Base-by-base conservation (phyloP, 1,284 basidiomycete species). In the Austroboletus rostrupii region DNA sequence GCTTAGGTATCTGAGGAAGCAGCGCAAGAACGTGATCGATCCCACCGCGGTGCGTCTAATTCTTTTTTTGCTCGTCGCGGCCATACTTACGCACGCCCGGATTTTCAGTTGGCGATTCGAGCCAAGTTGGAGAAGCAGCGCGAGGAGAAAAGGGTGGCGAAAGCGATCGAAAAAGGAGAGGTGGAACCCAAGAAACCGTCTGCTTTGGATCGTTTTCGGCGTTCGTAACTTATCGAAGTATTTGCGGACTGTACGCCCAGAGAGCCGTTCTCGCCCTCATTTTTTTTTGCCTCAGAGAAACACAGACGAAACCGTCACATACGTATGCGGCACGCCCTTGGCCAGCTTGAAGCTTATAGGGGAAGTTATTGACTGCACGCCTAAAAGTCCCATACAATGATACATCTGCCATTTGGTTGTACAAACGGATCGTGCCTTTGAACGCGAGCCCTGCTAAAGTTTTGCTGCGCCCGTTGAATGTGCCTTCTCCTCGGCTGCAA, bases 21-120 rank as follows among this genome's bases (percentile, higher is more conserved):
- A 93, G 69, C 82, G 90, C 65, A 93, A 94, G 76, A 96, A 97
- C 61, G 90, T 97, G 49, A 81, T 97, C 56, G 92, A 96, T 67
- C 90, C 91, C 23, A 79, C 83, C 43, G 81, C 87, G 49, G 92
- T 95, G 61, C 61, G 85, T 77, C 19, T 12, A 33, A 5, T 1
- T 20, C 37, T n/a, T 44, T 3, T n/a, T 44, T 3, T 26, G 9
- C 4, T 17, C 1, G 3, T 38, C 14, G 13, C 9, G 21, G 12
- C 4, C 0, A 36, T 35, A 26, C 31, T 39, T 5, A 31, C 11
- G 40, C 6, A 33, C 48, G 1, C 45, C 87, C n/a, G n/a, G 85
- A 71, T 26, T 5, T 26, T 26, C 23, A 26, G 23, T 26, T 87
- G 38, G 83, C 86, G 3, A 77, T 89, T 35, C 81, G 83, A 3